These are phyloP conservation scores for Hygrophila difformis DNA, from an alignment of 257 asterid genomes.

Conservation along the genomic window DNA sequence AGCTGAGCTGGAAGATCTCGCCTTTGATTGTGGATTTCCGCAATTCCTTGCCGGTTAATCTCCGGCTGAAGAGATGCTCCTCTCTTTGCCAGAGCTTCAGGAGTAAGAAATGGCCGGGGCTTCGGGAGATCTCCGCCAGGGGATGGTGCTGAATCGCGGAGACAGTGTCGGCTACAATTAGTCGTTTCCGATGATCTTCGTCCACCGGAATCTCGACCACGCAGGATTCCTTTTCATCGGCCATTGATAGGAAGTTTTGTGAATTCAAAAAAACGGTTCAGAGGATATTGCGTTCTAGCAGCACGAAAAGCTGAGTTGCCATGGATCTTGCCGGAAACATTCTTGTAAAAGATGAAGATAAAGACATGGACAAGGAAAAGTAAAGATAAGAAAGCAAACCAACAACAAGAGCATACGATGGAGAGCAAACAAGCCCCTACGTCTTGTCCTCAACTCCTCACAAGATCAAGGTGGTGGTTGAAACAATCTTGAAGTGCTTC, in stretches of 20 bases:
- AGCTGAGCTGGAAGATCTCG: conserved; percentile 76
- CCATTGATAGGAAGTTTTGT: conserved; percentile 29
- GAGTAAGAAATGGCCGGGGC: conserved; percentile 90
- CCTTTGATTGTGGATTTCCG: conserved; percentile 43
- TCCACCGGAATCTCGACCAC: conserved; percentile 65
- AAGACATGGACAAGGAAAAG: too few relatives aligned
- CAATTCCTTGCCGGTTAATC: conserved; percentile 51
- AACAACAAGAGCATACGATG: too few relatives aligned
- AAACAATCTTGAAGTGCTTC: too few relatives aligned
- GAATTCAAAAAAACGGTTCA: not conserved
- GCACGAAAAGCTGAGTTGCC: too few relatives aligned
- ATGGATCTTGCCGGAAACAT: too few relatives aligned
- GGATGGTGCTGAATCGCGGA: conserved; percentile 66
- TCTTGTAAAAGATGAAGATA: too few relatives aligned
- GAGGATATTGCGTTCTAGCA: too few relatives aligned
- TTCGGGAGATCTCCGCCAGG: conserved; percentile 69
- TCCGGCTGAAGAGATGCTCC: conserved; percentile 51
- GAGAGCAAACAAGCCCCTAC: too few relatives aligned
- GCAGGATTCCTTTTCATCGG: conserved; percentile 50
- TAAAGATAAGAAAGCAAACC: too few relatives aligned
- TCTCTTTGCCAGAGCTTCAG: conserved; percentile 93
- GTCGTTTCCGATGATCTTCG: conserved; percentile 51
- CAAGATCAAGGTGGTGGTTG: too few relatives aligned
- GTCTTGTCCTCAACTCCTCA: too few relatives aligned
- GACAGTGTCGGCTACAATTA: conserved; percentile 19